Conservation (phyloP, 1,284 basidiomycete species). For the Cutaneotrichosporon daszewskae region DNA sequence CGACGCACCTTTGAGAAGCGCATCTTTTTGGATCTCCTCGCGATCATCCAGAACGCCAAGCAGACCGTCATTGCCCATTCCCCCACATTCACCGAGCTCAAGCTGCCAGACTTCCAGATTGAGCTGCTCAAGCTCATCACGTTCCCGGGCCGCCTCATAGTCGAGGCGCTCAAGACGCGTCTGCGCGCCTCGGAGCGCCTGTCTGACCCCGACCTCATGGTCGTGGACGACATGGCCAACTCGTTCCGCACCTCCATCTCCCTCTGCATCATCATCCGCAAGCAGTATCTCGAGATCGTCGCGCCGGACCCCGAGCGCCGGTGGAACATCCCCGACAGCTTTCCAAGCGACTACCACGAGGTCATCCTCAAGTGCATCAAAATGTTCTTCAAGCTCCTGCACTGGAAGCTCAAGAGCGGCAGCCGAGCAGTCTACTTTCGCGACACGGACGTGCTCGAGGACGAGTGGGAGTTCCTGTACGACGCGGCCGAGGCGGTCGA, state of each 20-base stretch:
- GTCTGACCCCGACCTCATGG: slow-evolving; percentile 74
- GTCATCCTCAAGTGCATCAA: slow-evolving; percentile 82
- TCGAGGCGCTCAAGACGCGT: slow-evolving; percentile 82
- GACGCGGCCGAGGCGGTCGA: slow-evolving; percentile 84
- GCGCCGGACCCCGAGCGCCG: slow-evolving; percentile 76
- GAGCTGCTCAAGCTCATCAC: slow-evolving; percentile 90
- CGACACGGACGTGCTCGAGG: slow-evolving; percentile 94
- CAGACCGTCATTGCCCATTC: slow-evolving; percentile 74
- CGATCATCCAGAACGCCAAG: slow-evolving; percentile 78
- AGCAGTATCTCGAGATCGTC: slow-evolving; percentile 85
- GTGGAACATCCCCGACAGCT: slow-evolving; percentile 84
- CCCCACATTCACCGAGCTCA: slow-evolving; percentile 55
- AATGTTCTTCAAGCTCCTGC: slow-evolving; percentile 89
- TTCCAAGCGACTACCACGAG: slow-evolving; percentile 81
- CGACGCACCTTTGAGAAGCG: slow-evolving; percentile 92
- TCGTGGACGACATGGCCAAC: slow-evolving; percentile 93
- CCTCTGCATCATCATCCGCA: slow-evolving; percentile 87
- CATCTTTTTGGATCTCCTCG: slow-evolving; percentile 78
- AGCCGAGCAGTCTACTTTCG: slow-evolving; percentile 90
- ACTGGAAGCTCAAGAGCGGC: slow-evolving; percentile 93
- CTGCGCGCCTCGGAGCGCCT: slow-evolving; percentile 87
- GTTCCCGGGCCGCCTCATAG: slow-evolving; percentile 90
- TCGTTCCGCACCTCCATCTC: slow-evolving; percentile 89
- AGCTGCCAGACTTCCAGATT: slow-evolving; percentile 85
- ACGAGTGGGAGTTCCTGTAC: slow-evolving; percentile 92